Percentiles rank a stretch among this genome's conserved stretches.
These are phyloP conservation scores for Trematosphaeria pertusa DNA, from an alignment of 2,329 filamentous ascomycete species.

Conservation along the genomic window DNA sequence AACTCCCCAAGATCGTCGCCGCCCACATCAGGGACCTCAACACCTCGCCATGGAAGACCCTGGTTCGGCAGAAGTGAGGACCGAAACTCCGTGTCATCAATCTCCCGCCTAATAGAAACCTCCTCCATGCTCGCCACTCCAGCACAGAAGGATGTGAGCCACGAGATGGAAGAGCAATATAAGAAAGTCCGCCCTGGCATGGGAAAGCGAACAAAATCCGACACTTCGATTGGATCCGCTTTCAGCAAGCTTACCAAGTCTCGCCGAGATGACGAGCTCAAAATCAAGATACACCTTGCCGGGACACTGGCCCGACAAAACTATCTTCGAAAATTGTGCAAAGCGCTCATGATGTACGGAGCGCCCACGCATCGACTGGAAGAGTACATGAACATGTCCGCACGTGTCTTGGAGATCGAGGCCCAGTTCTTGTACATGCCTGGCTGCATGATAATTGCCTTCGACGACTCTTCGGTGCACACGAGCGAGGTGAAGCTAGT, in stretches of 20 bases:
- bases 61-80: constrained; percentile 48
- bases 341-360: constrained; percentile 86
- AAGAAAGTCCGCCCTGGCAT: constrained; percentile 47
- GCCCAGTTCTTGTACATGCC: constrained; percentile 90
- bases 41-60: constrained; percentile 42
- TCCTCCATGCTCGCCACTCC: constrained; percentile 53
- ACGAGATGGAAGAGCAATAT: constrained; percentile 51
- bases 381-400: constrained; percentile 90
- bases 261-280: constrained; percentile 59
- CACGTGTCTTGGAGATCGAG: constrained; percentile 86
- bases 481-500: constrained; percentile 83
- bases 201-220: constrained; percentile 46
- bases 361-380: constrained; percentile 91
- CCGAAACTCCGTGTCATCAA: constrained; percentile 49
- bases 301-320: constrained; percentile 79
- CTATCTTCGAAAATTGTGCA: constrained; percentile 84
- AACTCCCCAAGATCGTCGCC: constrained; percentile 50
- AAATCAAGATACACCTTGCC: constrained; percentile 67
- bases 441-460: constrained; percentile 93
- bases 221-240: constrained; percentile 42
- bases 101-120: constrained; percentile 54
- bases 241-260: constrained; percentile 45
- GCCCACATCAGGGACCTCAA: constrained; percentile 51
- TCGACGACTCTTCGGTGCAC: constrained; percentile 75
- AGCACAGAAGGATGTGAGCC: constrained; percentile 49